Evolutionary conservation across 2,329 filamentous ascomycete genomes (phyloP).

Genomic region (Aspergillus thermomutatus): DNA sequence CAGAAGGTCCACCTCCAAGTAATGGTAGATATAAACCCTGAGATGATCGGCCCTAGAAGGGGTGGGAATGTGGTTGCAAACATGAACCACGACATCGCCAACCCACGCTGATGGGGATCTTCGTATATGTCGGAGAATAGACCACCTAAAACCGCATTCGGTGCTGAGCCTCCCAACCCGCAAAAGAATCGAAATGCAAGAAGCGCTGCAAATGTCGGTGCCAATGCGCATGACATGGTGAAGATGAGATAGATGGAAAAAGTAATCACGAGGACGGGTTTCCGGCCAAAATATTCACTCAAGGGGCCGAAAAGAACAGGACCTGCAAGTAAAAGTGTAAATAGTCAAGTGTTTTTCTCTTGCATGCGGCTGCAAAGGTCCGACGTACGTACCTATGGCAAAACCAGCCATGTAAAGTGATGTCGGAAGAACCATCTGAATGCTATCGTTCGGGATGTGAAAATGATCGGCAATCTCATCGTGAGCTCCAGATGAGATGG

Average conservation of each 20-base stretch:
- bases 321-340: too few species aligned
- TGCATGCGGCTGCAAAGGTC: too few species aligned
- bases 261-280: slow-evolving; percentile 43
- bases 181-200: slow-evolving; percentile 40
- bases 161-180: slow-evolving; percentile 36
- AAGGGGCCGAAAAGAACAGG: slow-evolving; percentile 40
- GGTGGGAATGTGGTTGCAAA: slow-evolving; percentile 31
- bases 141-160: slow-evolving; percentile 38
- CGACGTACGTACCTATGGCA: too few species aligned
- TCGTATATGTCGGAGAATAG: slow-evolving; percentile 40
- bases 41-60: slow-evolving; percentile 36
- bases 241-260: slow-evolving; percentile 40
- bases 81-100: slow-evolving; percentile 18
- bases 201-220: slow-evolving; percentile 34
- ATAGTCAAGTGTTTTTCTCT: too few species aligned
- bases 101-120: slow-evolving; percentile 31
- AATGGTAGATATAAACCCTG: slow-evolving; percentile 32
- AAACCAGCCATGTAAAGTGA: too few species aligned
- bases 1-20: slow-evolving; percentile 45
- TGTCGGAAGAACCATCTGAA: too few species aligned
- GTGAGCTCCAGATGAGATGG: too few species aligned
- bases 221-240: slow-evolving; percentile 38
- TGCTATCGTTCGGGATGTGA: too few species aligned
- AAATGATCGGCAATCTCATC: too few species aligned
- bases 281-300: slow-evolving; percentile 37